Conservation (phyloP, 768 basidiomycete species). For the Leccinum sublutescens region DNA sequence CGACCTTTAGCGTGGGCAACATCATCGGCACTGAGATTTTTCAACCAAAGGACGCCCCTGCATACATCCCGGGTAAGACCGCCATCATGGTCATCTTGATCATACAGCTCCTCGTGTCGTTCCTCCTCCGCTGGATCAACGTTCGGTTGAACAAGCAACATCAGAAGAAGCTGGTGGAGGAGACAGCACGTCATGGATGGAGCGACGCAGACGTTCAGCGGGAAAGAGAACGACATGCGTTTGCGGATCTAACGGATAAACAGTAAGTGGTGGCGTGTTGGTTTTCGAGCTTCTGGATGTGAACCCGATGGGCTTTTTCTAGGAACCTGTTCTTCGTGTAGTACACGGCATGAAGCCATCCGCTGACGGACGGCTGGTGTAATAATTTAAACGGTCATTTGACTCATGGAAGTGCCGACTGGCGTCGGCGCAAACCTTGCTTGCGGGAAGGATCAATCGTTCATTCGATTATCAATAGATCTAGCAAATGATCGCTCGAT, state of each 20-base stretch:
- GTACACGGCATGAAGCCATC: constrained; percentile 43
- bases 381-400: neutral
- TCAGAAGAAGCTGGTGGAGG: constrained; percentile 37
- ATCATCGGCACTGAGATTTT: constrained; percentile 65
- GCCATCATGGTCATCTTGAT: constrained; percentile 60
- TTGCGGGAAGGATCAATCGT: neutral
- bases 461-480: no score
- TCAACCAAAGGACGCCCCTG: constrained; percentile 57
- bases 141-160: constrained; percentile 51
- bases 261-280: constrained; percentile 41
- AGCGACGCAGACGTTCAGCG: constrained; percentile 54
- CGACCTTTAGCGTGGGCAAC: constrained; percentile 55
- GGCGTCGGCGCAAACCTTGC: no score
- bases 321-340: constrained; percentile 63
- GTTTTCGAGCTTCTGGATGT: neutral
- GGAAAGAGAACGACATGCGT: constrained; percentile 59
- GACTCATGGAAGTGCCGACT: no score
- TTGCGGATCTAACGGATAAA: constrained; percentile 62
- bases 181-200: constrained; percentile 52
- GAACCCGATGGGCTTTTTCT: constrained; percentile 4
- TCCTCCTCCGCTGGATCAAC: constrained; percentile 55
- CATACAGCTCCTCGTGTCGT: constrained; percentile 48
- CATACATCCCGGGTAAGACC: constrained; percentile 65
- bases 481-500: no score
- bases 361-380: neutral